Evolutionary conservation across 75 land plant genomes (phyloP).

Genomic region (Adiantum capillusveneris): DNA sequence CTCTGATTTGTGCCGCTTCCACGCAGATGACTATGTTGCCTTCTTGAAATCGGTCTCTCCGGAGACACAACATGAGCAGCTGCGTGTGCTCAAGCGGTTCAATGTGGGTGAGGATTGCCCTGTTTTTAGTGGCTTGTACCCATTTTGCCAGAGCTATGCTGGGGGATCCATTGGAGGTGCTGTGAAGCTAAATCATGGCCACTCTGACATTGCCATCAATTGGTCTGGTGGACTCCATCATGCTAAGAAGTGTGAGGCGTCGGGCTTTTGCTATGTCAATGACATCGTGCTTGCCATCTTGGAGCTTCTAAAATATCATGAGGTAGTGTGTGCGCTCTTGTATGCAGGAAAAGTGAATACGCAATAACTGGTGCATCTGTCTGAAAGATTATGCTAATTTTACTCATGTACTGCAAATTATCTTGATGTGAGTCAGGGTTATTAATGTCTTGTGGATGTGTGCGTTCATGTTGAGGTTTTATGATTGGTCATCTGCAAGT

Average conservation of each 20-base stretch:
- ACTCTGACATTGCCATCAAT: conserved; percentile 45
- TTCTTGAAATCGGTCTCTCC: conserved; percentile 42
- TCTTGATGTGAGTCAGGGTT: too few species aligned
- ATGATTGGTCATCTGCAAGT: too few species aligned
- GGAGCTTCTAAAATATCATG: conserved; percentile 48
- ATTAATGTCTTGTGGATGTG: too few species aligned
- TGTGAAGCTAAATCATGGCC: conserved; percentile 41
- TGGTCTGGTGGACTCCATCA: conserved; percentile 62
- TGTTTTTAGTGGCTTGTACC: conserved; percentile 48
- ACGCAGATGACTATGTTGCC: conserved; percentile 55
- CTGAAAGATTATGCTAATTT: too few species aligned
- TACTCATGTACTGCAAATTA: too few species aligned
- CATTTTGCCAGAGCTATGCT: conserved; percentile 50
- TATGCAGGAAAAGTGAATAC: too few species aligned
- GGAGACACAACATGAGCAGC: conserved; percentile 45
- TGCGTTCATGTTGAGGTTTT: too few species aligned
- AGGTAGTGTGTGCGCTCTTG: too few species aligned
- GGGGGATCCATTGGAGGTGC: conserved; percentile 60
- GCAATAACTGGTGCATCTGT: too few species aligned
- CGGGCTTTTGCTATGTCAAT: conserved; percentile 59
- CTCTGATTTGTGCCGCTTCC: conserved; percentile 51
- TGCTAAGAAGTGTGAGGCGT: conserved; percentile 62
- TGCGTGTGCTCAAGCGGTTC: conserved; percentile 37
- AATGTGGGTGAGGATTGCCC: conserved; percentile 63
- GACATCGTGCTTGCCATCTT: conserved; percentile 51